Percentiles rank a stretch among this genome's conserved stretches.
Conservation (phyloP, 2,329 filamentous ascomycete genomes). For the Beauveria varroae region DNA sequence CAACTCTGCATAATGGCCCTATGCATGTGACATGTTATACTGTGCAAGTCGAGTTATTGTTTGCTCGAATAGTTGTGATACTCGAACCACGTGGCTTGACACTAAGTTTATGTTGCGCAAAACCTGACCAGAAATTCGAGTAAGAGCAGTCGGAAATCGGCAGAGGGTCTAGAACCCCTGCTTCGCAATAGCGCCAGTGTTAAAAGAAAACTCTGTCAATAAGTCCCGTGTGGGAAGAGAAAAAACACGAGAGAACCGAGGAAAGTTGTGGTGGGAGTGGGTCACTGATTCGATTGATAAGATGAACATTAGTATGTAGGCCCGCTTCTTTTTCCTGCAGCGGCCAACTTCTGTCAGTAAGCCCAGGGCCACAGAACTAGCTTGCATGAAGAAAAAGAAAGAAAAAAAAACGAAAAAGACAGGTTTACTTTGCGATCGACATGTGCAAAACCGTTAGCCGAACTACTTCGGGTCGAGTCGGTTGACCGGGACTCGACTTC, state of each 20-base stretch:
- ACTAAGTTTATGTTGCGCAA: not conserved
- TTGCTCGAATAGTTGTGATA: not conserved
- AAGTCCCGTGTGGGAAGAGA: not conserved
- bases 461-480: constrained; percentile 1
- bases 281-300: constrained; percentile 13
- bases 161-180: not conserved
- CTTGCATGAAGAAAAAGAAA: not conserved
- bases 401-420: not conserved
- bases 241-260: not conserved
- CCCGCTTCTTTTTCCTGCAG: not conserved
- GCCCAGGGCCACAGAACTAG: not conserved
- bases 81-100: constrained; percentile 2
- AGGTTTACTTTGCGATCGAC: too few relatives aligned
- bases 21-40: not conserved
- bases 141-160: not conserved
- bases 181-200: not conserved
- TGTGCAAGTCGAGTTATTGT: not conserved
- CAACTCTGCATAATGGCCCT: not conserved
- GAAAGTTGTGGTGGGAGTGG: not conserved
- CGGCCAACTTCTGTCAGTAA: too few relatives aligned
- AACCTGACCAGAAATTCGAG: not conserved
- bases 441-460: not conserved
- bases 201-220: not conserved
- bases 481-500: not conserved
- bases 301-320: not conserved